Conservation (phyloP, 2,329 filamentous ascomycete species). For the Nigrograna mackinnonii region DNA sequence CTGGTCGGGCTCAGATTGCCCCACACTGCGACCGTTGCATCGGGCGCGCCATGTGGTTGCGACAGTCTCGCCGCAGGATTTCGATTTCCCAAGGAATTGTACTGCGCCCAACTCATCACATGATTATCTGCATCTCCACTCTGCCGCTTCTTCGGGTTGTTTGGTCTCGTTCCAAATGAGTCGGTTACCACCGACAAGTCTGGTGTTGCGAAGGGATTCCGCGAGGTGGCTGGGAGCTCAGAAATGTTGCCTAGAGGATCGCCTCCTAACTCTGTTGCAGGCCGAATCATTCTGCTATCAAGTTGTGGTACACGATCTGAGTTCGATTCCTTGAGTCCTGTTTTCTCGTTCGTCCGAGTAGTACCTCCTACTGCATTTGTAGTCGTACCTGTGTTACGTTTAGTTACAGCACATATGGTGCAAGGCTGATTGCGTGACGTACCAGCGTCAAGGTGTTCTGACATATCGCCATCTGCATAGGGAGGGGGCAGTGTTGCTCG, state of each 20-base stretch:
- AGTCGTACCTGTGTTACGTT: slow-evolving; percentile 12
- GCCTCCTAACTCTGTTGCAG: slow-evolving; percentile 15
- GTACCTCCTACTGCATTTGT: slow-evolving; percentile 1
- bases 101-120: slow-evolving; percentile 19
- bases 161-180: background rate
- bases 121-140: slow-evolving; percentile 8
- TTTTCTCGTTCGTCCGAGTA: slow-evolving; percentile 1
- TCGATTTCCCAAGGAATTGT: slow-evolving; percentile 14
- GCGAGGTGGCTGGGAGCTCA: slow-evolving; percentile 15
- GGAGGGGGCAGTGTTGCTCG: slow-evolving; percentile 25
- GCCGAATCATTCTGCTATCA: slow-evolving; percentile 14
- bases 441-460: slow-evolving; percentile 22
- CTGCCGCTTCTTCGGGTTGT: slow-evolving; percentile 3
- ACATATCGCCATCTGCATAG: slow-evolving; percentile 27
- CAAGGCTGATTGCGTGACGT: slow-evolving; percentile 6
- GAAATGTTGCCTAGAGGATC: slow-evolving; percentile 16
- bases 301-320: slow-evolving; percentile 14
- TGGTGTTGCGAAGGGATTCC: background rate
- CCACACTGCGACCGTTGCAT: slow-evolving; percentile 7
- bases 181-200: background rate
- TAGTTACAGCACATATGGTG: slow-evolving; percentile 4
- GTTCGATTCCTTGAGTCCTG: background rate
- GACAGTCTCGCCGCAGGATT: slow-evolving; percentile 12
- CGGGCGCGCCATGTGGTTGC: slow-evolving; percentile 14
- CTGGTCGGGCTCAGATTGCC: slow-evolving; percentile 5